phyloP scores from a whole-genome alignment of 208 protist genomes.

The Porcisia hertigi region DNA sequence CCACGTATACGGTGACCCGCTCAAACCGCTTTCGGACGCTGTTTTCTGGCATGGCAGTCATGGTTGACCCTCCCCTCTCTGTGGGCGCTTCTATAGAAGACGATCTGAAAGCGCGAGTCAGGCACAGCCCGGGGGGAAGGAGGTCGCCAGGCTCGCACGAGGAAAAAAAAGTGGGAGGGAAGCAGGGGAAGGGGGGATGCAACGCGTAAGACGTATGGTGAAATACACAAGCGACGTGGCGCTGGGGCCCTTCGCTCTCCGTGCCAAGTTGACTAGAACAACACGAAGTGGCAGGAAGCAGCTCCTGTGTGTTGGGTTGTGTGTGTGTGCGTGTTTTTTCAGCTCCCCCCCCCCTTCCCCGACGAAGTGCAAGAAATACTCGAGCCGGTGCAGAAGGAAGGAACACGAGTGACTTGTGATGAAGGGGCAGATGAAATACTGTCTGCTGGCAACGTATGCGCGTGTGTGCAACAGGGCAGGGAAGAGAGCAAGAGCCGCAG shows the following conservation, averaged over 20 bases:
- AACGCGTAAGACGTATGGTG: not conserved
- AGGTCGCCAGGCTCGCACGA: no score
- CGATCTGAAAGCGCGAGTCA: not conserved
- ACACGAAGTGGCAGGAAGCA: not conserved
- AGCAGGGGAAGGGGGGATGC: no score
- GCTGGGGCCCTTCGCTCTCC: not conserved
- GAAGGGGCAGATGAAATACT: not conserved
- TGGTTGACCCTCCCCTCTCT: not conserved
- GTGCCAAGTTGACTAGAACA: not conserved
- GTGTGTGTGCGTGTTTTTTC: not conserved
- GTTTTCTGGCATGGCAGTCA: not conserved
- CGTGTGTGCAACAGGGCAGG: not conserved
- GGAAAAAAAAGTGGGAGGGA: not conserved
- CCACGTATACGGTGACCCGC: conserved; percentile 29
- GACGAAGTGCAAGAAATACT: not conserved
- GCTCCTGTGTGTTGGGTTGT: not conserved
- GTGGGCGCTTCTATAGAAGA: not conserved
- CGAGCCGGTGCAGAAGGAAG: not conserved
- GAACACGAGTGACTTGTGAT: not conserved
- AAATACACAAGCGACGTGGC: not conserved
- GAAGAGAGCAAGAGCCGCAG: not conserved
- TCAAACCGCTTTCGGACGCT: conserved; percentile 17
- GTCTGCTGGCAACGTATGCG: not conserved
- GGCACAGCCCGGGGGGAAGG: not conserved
- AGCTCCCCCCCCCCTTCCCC: not conserved